Conservation (phyloP, 2,329 filamentous ascomycete genomes). For the Pezicula radicicola region DNA sequence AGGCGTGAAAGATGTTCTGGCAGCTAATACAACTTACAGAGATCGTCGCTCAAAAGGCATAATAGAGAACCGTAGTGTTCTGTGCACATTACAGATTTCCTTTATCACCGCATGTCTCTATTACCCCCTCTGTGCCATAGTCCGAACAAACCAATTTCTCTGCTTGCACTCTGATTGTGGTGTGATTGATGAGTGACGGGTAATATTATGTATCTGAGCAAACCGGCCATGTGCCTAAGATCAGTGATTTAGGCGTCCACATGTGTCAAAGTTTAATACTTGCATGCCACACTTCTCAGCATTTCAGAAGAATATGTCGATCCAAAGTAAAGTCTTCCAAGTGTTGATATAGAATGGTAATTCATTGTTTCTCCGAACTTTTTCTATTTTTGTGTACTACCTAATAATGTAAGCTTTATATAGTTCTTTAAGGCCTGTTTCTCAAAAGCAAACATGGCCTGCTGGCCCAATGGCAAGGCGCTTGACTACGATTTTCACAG, state of each 20-base stretch:
- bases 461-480: slow-evolving; percentile 47
- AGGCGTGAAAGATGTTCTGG: background rate
- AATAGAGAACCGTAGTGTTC: slow-evolving; percentile 48
- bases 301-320: too few relatives aligned
- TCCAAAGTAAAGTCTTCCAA: too few relatives aligned
- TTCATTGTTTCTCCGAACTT: background rate
- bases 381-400: background rate
- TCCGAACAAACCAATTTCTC: slow-evolving; percentile 28
- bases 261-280: too few relatives aligned
- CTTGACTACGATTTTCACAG: slow-evolving; percentile 41
- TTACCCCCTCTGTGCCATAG: slow-evolving; percentile 61
- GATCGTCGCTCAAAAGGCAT: slow-evolving; percentile 60
- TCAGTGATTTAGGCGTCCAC: too few relatives aligned
- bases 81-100: slow-evolving; percentile 36
- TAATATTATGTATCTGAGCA: background rate
- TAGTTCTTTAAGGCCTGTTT: background rate
- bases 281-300: too few relatives aligned
- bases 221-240: background rate
- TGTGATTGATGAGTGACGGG: background rate
- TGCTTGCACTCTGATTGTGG: background rate
- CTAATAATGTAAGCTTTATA: background rate
- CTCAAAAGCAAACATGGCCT: slow-evolving; percentile 11
- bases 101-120: slow-evolving; percentile 50
- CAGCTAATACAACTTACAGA: slow-evolving; percentile 42
- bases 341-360: too few relatives aligned